Conservation (phyloP, 345 rosid genomes). For the Nephelium lappaceum region DNA sequence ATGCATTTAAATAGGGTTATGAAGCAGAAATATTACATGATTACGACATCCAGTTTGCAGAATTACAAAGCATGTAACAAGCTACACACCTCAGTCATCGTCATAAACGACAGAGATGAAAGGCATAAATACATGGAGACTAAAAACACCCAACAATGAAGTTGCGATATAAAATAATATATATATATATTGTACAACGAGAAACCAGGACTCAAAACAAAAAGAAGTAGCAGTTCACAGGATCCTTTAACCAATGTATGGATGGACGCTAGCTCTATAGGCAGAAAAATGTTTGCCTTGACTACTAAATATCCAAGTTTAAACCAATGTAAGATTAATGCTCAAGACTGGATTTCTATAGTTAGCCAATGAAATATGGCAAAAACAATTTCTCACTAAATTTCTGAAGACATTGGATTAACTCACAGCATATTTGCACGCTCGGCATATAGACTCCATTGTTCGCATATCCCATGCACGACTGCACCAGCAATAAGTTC, state of each 20-base stretch:
- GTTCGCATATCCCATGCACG: slow-evolving; percentile 99
- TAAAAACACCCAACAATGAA: not conserved
- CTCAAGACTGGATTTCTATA: slow-evolving; percentile 6
- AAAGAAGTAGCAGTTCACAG: not conserved
- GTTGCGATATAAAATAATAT: not conserved
- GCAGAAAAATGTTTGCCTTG: not conserved
- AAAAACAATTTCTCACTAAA: slow-evolving; percentile 20
- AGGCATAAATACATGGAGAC: not conserved
- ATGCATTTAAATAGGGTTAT: not conserved
- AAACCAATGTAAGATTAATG: not conserved
- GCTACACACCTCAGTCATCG: not conserved
- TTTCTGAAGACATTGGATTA: not conserved
- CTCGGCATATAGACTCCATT: slow-evolving; percentile 99
- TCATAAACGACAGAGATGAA: not conserved
- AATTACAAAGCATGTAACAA: not conserved
- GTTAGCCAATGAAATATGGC: not conserved
- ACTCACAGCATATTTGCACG: slow-evolving; percentile 99
- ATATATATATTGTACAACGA: not conserved
- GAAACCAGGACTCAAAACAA: not conserved
- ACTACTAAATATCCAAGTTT: not conserved
- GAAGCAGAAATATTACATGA: not conserved
- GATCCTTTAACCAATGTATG: not conserved
- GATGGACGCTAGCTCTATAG: not conserved
- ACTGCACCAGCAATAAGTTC: slow-evolving; percentile 49
- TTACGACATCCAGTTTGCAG: not conserved